Conservation (phyloP, 148 eudicot species). For the Rhododendron molle region DNA sequence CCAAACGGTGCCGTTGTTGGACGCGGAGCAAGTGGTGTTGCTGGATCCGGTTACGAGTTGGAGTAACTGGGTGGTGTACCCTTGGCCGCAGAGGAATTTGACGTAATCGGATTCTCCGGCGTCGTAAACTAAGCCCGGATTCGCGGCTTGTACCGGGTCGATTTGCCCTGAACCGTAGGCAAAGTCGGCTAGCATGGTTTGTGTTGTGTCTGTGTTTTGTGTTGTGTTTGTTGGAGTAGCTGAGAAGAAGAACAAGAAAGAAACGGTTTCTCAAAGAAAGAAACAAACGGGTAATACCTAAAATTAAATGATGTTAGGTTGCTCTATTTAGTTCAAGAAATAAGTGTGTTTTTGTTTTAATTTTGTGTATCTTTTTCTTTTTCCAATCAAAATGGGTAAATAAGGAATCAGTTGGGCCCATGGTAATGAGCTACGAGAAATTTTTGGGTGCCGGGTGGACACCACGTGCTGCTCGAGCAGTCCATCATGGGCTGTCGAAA, state of each 20-base stretch:
- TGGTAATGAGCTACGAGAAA: too few species aligned
- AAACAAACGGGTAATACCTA: too few species aligned
- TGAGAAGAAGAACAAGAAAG: not conserved
- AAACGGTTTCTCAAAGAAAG: not conserved
- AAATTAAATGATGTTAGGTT: too few species aligned
- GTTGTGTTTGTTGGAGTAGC: slow-evolving; percentile 12
- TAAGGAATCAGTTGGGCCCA: too few species aligned
- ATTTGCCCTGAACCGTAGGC: slow-evolving; percentile 55
- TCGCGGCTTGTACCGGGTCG: slow-evolving; percentile 24
- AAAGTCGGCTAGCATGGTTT: slow-evolving; percentile 18
- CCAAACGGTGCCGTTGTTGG: slow-evolving; percentile 24
- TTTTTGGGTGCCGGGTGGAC: too few species aligned
- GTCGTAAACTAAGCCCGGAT: slow-evolving; percentile 45
- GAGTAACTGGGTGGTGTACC: slow-evolving; percentile 23
- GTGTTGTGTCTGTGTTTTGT: not conserved
- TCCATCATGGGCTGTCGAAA: too few species aligned
- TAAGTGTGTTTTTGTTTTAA: too few species aligned
- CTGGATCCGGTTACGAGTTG: slow-evolving; percentile 30
- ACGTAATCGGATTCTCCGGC: slow-evolving; percentile 28
- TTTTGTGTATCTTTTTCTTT: too few species aligned
- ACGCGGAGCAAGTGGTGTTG: slow-evolving; percentile 23
- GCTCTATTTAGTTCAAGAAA: too few species aligned
- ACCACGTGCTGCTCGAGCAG: too few species aligned
- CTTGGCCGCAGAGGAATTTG: slow-evolving; percentile 38
- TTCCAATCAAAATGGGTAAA: too few species aligned